phyloP scores from a whole-genome alignment of 352 stramenopile genomes.

The Elongisporangium undulatum region DNA sequence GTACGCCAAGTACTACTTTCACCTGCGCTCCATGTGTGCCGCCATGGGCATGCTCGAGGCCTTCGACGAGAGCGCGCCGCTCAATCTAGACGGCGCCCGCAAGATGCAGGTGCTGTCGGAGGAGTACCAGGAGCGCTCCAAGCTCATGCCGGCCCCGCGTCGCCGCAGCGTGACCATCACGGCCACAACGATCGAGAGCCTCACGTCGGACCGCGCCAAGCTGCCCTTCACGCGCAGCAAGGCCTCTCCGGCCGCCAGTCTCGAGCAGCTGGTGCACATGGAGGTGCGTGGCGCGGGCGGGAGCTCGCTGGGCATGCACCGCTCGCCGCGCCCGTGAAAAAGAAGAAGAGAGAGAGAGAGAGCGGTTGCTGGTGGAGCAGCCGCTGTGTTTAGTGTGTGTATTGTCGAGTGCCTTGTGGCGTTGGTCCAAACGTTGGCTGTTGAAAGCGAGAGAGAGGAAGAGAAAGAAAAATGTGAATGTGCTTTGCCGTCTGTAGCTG shows the following conservation, averaged over 20 bases:
- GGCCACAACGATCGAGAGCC: slow-evolving; percentile 34
- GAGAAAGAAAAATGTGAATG: slow-evolving; percentile 4
- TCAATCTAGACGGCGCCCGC: slow-evolving; percentile 78
- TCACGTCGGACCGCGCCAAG: slow-evolving; percentile 12
- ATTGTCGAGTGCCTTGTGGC: not conserved
- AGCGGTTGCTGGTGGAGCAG: slow-evolving; percentile 9
- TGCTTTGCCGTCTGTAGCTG: not conserved
- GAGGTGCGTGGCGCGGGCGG: slow-evolving; percentile 66
- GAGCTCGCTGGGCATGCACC: slow-evolving; percentile 36
- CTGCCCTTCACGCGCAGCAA: slow-evolving; percentile 17
- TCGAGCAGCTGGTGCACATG: slow-evolving; percentile 85
- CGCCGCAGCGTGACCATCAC: slow-evolving; percentile 82
- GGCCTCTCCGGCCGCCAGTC: slow-evolving; percentile 58
- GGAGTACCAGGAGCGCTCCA: slow-evolving; percentile 83
- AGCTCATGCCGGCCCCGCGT: slow-evolving; percentile 60
- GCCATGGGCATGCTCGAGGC: slow-evolving; percentile 77
- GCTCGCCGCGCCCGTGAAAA: slow-evolving; percentile 32
- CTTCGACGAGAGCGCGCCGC: slow-evolving; percentile 70
- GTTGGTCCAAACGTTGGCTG: slow-evolving; percentile 16
- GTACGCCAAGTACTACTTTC: slow-evolving; percentile 96
- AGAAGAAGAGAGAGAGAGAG: slow-evolving; percentile 16
- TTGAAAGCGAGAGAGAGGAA: slow-evolving; percentile 12
- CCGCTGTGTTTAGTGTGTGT: not conserved
- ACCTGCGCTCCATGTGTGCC: slow-evolving; percentile 93
- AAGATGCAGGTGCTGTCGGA: slow-evolving; percentile 88